A percentile compares a stretch with the other conserved stretches of the same genome.
Evolutionary conservation across 1,139 yeast species (phyloP).

Genomic region (Suzukiozyma palmioleophila): DNA sequence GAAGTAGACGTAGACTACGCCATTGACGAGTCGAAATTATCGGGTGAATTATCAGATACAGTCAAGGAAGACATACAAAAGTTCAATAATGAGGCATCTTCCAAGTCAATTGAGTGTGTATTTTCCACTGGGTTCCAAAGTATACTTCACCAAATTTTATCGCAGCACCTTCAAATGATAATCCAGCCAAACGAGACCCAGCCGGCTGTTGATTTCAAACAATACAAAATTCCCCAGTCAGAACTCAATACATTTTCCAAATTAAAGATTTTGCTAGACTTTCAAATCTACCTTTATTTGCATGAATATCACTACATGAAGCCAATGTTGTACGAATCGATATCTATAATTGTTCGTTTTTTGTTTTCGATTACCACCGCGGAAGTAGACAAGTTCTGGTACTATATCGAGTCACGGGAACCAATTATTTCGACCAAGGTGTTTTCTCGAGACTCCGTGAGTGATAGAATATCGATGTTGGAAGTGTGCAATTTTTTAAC

Average conservation of each 20-base stretch:
- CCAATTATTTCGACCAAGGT: slow-evolving; percentile 16
- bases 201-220: slow-evolving; percentile 3
- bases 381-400: slow-evolving; percentile 30
- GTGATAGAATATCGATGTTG: slow-evolving; percentile 37
- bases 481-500: slow-evolving; percentile 38
- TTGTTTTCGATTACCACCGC: slow-evolving; percentile 19
- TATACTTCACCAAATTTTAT: slow-evolving; percentile 10
- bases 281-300: slow-evolving; percentile 16
- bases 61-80: slow-evolving; percentile 22
- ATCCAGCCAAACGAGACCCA: slow-evolving; percentile 4
- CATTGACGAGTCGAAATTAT: slow-evolving; percentile 32
- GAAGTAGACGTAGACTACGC: slow-evolving; percentile 3
- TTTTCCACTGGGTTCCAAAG: slow-evolving; percentile 17
- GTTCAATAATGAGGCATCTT: slow-evolving; percentile 17
- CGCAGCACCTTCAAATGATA: slow-evolving; percentile 3
- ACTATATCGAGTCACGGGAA: slow-evolving; percentile 32
- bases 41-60: slow-evolving; percentile 40
- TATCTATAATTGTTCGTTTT: slow-evolving; percentile 18
- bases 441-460: slow-evolving; percentile 24
- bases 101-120: slow-evolving; percentile 15
- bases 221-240: background rate
- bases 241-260: slow-evolving; percentile 11
- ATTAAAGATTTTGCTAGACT: slow-evolving; percentile 21
- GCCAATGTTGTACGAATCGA: slow-evolving; percentile 19
- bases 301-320: slow-evolving; percentile 14